These are phyloP conservation scores for Kodamaea leandrae DNA, from an alignment of 805 yeast species.

Conservation along the genomic window DNA sequence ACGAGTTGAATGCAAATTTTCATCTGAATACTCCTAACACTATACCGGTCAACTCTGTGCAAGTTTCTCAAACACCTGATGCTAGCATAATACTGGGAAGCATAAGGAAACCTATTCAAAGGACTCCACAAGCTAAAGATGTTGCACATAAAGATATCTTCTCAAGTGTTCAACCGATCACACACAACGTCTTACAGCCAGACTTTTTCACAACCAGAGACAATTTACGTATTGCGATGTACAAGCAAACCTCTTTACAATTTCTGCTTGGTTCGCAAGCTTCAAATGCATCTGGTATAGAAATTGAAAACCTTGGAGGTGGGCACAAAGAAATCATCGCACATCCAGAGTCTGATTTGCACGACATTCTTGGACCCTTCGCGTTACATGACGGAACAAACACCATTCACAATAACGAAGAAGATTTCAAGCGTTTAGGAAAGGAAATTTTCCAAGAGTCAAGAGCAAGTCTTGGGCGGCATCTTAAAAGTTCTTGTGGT, in stretches of 20 bases:
- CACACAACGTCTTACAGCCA: constrained; percentile 10
- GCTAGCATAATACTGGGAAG: no score
- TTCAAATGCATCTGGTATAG: background rate
- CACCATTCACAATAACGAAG: background rate
- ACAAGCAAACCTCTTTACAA: constrained; percentile 11
- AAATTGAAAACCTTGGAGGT: background rate
- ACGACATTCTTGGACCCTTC: background rate
- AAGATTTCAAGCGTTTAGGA: background rate
- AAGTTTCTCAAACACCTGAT: no score
- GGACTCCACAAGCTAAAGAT: background rate
- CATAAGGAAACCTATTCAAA: no score
- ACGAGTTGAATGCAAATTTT: background rate
- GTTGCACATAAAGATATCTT: constrained; percentile 10
- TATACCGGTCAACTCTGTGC: no score
- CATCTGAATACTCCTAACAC: background rate
- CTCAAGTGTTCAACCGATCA: constrained; percentile 12
- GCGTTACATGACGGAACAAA: background rate
- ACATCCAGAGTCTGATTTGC: background rate
- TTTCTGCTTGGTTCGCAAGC: background rate
- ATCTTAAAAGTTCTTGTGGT: constrained; percentile 3
- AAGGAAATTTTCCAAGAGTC: constrained; percentile 6
- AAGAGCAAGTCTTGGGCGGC: constrained; percentile 2
- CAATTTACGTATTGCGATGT: constrained; percentile 12
- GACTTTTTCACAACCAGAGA: constrained; percentile 14
- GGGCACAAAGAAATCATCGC: background rate